Percentiles rank a stretch among this genome's conserved stretches.
Conservation (phyloP, 1,284 basidiomycete species). For the Limonomyces culmigenus region DNA sequence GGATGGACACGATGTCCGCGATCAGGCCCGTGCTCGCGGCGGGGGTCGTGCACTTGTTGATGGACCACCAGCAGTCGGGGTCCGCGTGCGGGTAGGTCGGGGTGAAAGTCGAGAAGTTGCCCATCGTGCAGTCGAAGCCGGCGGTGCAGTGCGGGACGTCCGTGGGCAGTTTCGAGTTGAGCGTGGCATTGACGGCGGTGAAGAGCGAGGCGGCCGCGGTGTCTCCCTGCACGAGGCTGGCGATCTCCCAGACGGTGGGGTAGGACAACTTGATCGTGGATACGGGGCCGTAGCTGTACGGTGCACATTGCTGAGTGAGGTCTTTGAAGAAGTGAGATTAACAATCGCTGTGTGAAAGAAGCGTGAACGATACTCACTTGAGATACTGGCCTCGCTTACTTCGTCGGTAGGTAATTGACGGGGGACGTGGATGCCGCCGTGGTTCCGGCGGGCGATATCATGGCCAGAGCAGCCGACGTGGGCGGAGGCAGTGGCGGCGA, state of each 20-base stretch:
- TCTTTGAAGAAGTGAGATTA: too few species aligned
- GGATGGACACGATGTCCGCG: conserved; percentile 41
- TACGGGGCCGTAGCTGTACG: conserved; percentile 24
- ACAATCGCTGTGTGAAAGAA: too few species aligned
- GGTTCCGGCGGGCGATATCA: too few species aligned
- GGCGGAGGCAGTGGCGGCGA: too few species aligned
- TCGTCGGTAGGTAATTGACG: too few species aligned
- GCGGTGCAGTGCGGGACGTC: conserved; percentile 4
- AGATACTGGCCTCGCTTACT: too few species aligned
- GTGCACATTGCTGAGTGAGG: conserved; percentile 19
- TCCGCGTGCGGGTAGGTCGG: conserved; percentile 18
- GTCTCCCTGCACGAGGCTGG: conserved; percentile 19
- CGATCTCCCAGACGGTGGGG: conserved; percentile 13
- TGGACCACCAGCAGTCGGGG: conserved; percentile 44
- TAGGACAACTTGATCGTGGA: too few species aligned
- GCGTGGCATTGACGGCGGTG: conserved; percentile 8
- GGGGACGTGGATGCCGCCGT: too few species aligned
- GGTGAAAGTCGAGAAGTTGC: conserved; percentile 16
- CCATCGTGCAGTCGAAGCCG: conserved; percentile 5
- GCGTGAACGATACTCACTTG: too few species aligned
- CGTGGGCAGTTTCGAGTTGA: conserved; percentile 21
- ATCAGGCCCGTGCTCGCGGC: conserved; percentile 23
- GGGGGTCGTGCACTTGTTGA: conserved; percentile 35
- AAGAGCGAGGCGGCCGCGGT: background rate
- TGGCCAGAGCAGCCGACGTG: too few species aligned